phyloP scores from a whole-genome alignment of 176 grass and related monocot species.

The Oropetium thomaeum region DNA sequence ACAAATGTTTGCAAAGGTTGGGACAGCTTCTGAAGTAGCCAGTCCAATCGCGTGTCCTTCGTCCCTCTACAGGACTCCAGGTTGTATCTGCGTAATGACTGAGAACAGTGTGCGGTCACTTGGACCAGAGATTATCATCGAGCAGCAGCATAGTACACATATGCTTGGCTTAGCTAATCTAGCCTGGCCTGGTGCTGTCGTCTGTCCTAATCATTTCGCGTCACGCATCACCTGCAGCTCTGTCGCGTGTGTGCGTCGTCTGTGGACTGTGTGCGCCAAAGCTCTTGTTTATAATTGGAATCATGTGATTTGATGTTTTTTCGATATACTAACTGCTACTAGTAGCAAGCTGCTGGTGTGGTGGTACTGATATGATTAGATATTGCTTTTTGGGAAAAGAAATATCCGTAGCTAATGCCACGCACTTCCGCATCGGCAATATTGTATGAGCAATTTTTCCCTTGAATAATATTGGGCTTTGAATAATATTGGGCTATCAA shows the following conservation, averaged over 20 bases:
- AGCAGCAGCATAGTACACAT: not conserved
- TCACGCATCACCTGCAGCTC: not conserved
- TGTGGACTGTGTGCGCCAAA: conserved; percentile 5
- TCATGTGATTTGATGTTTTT: not conserved
- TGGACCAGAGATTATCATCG: conserved; percentile 1
- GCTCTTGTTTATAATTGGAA: conserved; percentile 19
- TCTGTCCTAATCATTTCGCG: conserved; percentile 19
- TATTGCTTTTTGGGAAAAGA: not conserved
- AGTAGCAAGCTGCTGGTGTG: not conserved
- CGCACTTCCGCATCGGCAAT: not conserved
- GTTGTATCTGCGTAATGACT: conserved; percentile 20
- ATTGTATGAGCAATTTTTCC: not conserved
- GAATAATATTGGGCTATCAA: not conserved
- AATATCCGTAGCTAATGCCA: not conserved
- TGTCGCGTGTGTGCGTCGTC: not conserved
- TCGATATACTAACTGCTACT: conserved; percentile 23
- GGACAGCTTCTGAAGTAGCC: conserved; percentile 19
- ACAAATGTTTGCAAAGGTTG: conserved; percentile 17
- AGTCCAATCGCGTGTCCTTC: conserved; percentile 21
- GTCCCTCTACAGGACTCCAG: conserved; percentile 16
- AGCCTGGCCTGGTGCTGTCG: conserved; percentile 3
- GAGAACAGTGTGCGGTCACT: not conserved
- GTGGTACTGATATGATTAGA: not conserved
- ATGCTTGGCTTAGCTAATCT: not conserved
- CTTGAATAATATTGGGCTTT: not conserved